Percentiles rank a stretch among this genome's conserved stretches.
Conservation (phyloP, 2,329 filamentous ascomycete species). For the Aspergillus japonicus region DNA sequence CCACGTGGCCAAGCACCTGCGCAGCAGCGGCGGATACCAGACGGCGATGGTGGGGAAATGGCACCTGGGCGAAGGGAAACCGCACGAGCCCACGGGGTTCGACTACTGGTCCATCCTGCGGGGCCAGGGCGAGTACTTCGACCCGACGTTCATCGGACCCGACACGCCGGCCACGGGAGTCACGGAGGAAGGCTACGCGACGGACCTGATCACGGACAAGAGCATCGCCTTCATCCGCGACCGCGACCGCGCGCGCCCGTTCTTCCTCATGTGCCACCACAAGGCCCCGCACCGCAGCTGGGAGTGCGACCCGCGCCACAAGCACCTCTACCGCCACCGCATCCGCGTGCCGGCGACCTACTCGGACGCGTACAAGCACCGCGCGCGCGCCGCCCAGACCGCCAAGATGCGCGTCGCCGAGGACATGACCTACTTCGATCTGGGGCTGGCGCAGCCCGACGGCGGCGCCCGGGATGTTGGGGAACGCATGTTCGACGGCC, state of each 20-base stretch:
- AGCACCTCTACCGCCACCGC: constrained; percentile 47
- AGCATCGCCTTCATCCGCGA: constrained; percentile 44
- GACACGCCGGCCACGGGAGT: constrained; percentile 26
- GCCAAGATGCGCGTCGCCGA: too few species aligned
- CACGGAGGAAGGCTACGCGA: constrained; percentile 47
- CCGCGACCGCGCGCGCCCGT: constrained; percentile 39
- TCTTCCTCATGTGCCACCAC: constrained; percentile 59
- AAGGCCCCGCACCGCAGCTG: constrained; percentile 56
- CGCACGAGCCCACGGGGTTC: constrained; percentile 51
- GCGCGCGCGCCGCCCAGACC: too few species aligned
- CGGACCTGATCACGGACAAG: constrained; percentile 55
- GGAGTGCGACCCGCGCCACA: constrained; percentile 53
- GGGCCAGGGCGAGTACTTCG: constrained; percentile 54
- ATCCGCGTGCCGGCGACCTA: too few species aligned
- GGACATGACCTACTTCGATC: constrained; percentile 48
- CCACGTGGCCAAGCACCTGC: constrained; percentile 54
- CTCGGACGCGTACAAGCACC: too few species aligned
- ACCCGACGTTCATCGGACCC: constrained; percentile 50
- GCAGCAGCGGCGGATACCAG: constrained; percentile 45
- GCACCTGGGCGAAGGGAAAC: constrained; percentile 52
- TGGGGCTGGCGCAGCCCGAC: constrained; percentile 53
- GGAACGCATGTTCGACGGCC: not conserved
- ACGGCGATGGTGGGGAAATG: constrained; percentile 57
- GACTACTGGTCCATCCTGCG: constrained; percentile 55
- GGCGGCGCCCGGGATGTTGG: constrained; percentile 33